Evolutionary conservation across 371 early-diverging fungal species (phyloP).

Genomic region (Umbelopsis sp.): DNA sequence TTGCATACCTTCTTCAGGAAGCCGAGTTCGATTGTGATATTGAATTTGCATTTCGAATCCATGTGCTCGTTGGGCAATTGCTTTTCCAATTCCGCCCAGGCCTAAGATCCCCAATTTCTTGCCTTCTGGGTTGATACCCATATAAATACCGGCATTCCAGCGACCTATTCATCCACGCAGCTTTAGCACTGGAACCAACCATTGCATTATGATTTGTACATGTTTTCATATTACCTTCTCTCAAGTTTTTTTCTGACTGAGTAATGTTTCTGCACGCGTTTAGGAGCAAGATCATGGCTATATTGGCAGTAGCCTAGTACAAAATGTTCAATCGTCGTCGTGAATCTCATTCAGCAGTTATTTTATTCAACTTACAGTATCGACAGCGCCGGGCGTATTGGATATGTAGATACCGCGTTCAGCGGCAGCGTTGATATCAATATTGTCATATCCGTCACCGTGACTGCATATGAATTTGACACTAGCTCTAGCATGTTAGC

Average conservation of each 20-base stretch:
- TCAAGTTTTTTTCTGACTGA: slow-evolving; percentile 47
- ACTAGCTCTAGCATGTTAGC: slow-evolving; percentile 4
- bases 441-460: slow-evolving; percentile 48
- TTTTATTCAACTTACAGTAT: slow-evolving; percentile 27
- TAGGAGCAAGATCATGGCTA: slow-evolving; percentile 52
- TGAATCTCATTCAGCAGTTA: background rate
- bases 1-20: slow-evolving; percentile 35
- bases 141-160: slow-evolving; percentile 45
- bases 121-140: slow-evolving; percentile 55
- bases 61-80: slow-evolving; percentile 58
- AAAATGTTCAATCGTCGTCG: too few species aligned
- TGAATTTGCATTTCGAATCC: slow-evolving; percentile 59
- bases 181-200: background rate
- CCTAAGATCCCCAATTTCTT: slow-evolving; percentile 61
- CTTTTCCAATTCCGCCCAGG: slow-evolving; percentile 64
- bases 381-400: slow-evolving; percentile 47
- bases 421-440: slow-evolving; percentile 44
- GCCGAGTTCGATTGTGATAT: slow-evolving; percentile 56
- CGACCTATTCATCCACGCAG: slow-evolving; percentile 25
- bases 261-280: slow-evolving; percentile 49
- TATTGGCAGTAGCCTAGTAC: slow-evolving; percentile 55
- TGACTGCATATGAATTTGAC: slow-evolving; percentile 38
- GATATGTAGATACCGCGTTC: slow-evolving; percentile 41
- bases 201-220: background rate
- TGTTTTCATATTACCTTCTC: slow-evolving; percentile 43